Evolutionary conservation across 352 stramenopile genomes (phyloP).

Genomic region (Globisporangium solare): DNA sequence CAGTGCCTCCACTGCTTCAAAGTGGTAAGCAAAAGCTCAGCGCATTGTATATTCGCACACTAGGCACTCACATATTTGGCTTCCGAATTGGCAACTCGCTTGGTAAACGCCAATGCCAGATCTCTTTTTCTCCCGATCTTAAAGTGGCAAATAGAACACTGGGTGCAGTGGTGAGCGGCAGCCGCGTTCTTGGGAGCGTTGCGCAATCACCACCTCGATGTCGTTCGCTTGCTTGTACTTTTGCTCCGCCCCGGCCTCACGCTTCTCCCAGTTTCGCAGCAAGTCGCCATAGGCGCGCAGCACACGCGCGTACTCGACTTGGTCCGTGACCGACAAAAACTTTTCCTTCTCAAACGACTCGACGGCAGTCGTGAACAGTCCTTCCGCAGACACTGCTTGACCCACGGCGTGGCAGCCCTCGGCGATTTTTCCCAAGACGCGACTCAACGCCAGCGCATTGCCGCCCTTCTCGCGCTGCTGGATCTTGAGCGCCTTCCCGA

Average conservation of each 20-base stretch:
- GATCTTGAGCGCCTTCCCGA: conserved; percentile 60
- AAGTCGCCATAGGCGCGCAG: conserved; percentile 55
- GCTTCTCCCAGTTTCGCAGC: conserved; percentile 53
- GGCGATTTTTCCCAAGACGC: conserved; percentile 63
- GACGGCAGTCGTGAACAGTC: conserved; percentile 60
- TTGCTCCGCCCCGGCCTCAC: conserved; percentile 33
- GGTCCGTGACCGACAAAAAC: conserved; percentile 46
- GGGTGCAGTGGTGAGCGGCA: conserved; percentile 32
- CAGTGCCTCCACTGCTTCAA: too few relatives aligned
- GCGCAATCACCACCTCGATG: conserved; percentile 31
- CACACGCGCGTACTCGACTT: conserved; percentile 60
- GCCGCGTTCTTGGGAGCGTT: conserved; percentile 24
- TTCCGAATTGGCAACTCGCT: too few relatives aligned
- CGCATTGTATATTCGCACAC: too few relatives aligned
- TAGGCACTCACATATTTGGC: too few relatives aligned
- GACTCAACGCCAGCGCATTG: conserved; percentile 52
- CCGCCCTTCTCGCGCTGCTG: conserved; percentile 45
- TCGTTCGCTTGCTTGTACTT: conserved; percentile 34
- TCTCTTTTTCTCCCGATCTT: not conserved
- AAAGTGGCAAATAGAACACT: conserved; percentile 52
- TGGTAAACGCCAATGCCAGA: too few relatives aligned
- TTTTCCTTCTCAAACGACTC: conserved; percentile 65
- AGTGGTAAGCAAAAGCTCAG: too few relatives aligned
- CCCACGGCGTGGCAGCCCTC: conserved; percentile 53
- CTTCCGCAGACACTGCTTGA: conserved; percentile 70